Base-by-base conservation (phyloP, 1,284 basidiomycete species). In the Erythrobasidium hasegawianum region DNA sequence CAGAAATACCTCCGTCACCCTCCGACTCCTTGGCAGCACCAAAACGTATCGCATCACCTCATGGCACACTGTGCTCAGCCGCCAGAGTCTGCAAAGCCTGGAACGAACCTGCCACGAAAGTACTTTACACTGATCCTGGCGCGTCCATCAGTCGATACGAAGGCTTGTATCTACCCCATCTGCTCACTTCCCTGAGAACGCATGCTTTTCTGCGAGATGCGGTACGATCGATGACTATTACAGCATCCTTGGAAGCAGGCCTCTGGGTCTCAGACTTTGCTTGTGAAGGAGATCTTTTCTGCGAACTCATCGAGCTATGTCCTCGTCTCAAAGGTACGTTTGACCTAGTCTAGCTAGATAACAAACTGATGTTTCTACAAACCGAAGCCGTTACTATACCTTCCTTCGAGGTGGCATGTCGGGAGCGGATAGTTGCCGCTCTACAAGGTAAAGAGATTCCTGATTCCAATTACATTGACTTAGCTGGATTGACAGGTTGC, bases 241-340 rank as follows among this genome's bases (percentile, higher is more conserved):
- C 62, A 16, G 62, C 62, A 22, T 57, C 55, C 2, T 26, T 58
- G 10, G 62, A 65, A 39, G 62, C 62, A 27, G 62, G 62, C 14
- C 62, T 65, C 13, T 65, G 62, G 62, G 56, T 65, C 2, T 65
- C 62, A 20, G 56, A 58, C 61, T 65, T 50, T 43, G 13, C 55
- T 10, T 40, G 62, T 10, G 62, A 65, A 38, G 62, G 62, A 16
- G 62, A 65, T 20, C 45, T 65, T 10, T 65, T 65, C 56, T 65
- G 55, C 56, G 62, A 65, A 45, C 62, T 65, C 27, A 39, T 65
- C 18, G 62, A 65, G 27, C 33, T 65, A 13, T 65, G 62, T 29
- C 62, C 62, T 16, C 41, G 56, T 11, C 45, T 65, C 13, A 22
- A 24, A 53, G 55, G 62, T 65, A 14, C 27, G 62, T 22, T n/a